Base-by-base conservation (phyloP, 495 filamentous ascomycete species). In the Apiosordaria backusii region DNA sequence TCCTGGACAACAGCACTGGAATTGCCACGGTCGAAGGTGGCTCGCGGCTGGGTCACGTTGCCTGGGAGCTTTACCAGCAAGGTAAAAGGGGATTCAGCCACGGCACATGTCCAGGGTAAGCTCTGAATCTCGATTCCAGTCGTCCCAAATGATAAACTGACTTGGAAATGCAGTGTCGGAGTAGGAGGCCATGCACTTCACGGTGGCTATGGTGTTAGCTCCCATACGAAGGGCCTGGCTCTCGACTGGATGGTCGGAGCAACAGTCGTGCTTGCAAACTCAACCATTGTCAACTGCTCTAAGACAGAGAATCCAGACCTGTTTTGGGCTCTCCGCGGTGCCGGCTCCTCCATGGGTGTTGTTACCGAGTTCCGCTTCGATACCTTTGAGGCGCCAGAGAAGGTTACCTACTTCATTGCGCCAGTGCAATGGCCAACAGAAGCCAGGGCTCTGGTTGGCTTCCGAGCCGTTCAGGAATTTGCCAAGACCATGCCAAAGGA, bases 301-400 rank as follows among this genome's bases (percentile, higher is more conserved):
- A 67, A 66, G 22, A 81, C 73, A 0, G 77, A 80, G 65, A 80
- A 81, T 68, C 61, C 75, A n/a, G 80, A 82, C 7, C 67, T 81
- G 5, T 82, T 79, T 66, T 82, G 79, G 80, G 80, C 79, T 10
- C 57, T 82, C 50, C 75, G 77, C 22, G 80, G 79, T 5, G 79
- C 80, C 0, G 80, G 80, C 22, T 75, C 74, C 0, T 79, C 78
- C 40, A 74, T 81, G 53, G 80, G 79, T 13, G 66, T 82, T 18
- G 80, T 81, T 4, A 77, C 78, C 24, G 73, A 74, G 61, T 82
- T 77, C 65, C 72, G 77, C 19, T 78, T 81, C 68, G 75, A 78
- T 50, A 82, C 80, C 1, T 82, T 82, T 59, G 74, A 71, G 50
- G 72, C 72, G 0, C 79, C 80, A 0, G 75, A 74, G 27, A 72